These are phyloP conservation scores for Cladosporium austrohemisphaericum DNA, from an alignment of 2,329 filamentous ascomycete genomes.

Conservation along the genomic window DNA sequence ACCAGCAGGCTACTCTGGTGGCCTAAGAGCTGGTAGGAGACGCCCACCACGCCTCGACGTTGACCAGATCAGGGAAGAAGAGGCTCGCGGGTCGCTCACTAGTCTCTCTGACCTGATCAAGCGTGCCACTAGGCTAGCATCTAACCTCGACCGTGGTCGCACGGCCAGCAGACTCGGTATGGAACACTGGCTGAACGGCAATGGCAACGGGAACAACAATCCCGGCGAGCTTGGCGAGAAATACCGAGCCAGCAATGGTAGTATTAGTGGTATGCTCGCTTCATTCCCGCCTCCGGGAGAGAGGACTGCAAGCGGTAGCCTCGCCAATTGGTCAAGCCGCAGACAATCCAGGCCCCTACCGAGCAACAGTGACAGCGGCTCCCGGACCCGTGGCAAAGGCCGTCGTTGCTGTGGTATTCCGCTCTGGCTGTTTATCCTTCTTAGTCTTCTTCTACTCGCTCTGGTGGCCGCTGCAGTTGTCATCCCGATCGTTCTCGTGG, in stretches of 20 bases:
- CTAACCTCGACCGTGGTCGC: conserved; percentile 80
- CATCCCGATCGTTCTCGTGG: conserved; percentile 66
- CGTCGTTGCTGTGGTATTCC: conserved; percentile 81
- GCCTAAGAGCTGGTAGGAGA: conserved; percentile 38
- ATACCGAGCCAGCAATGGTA: conserved; percentile 45
- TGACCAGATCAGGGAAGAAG: conserved; percentile 73
- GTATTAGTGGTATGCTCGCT: conserved; percentile 61
- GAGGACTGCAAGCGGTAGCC: conserved; percentile 5
- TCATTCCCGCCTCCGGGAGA: conserved; percentile 58
- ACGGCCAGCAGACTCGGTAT: conserved; percentile 58
- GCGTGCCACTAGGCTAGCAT: conserved; percentile 79
- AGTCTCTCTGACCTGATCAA: conserved; percentile 88
- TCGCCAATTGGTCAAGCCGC: conserved; percentile 17
- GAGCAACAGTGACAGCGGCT: conserved; percentile 28
- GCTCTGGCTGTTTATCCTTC: conserved; percentile 69
- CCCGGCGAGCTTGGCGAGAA: conserved; percentile 30
- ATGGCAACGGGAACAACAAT: conserved; percentile 15
- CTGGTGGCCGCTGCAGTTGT: conserved; percentile 78
- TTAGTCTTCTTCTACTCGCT: conserved; percentile 62
- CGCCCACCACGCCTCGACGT: conserved; percentile 74
- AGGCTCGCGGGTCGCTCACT: conserved; percentile 83
- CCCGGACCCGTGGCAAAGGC: conserved; percentile 1
- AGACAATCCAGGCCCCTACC: conserved; percentile 23
- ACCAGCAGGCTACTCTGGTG: conserved; percentile 36
- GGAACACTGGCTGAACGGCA: conserved; percentile 40